A percentile compares a stretch with the other conserved stretches of the same genome.
These are phyloP conservation scores for Leishmania major DNA, from an alignment of 208 protist genomes.

Conservation along the genomic window DNA sequence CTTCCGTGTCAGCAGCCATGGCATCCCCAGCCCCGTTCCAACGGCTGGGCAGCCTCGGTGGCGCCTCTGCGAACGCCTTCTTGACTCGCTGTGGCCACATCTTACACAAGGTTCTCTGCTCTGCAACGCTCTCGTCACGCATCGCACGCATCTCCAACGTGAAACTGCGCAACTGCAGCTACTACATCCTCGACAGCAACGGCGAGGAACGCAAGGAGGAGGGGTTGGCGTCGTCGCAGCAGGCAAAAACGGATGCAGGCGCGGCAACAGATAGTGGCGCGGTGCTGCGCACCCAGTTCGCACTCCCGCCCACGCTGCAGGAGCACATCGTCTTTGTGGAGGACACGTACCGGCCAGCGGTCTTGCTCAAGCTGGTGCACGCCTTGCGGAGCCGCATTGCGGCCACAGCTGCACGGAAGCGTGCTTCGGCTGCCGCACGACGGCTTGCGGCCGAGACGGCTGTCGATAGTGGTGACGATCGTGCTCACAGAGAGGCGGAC, in stretches of 20 bases:
- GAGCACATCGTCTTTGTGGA: slow-evolving; percentile 88
- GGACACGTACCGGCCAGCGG: slow-evolving; percentile 80
- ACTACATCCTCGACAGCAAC: slow-evolving; percentile 79
- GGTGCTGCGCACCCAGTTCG: slow-evolving; percentile 63
- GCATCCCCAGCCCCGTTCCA: not conserved
- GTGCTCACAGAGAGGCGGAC: slow-evolving; percentile 15
- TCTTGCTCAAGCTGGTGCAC: slow-evolving; percentile 83
- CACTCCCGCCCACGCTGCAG: slow-evolving; percentile 82
- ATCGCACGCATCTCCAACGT: slow-evolving; percentile 84
- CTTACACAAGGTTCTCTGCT: slow-evolving; percentile 90
- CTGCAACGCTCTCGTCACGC: slow-evolving; percentile 88
- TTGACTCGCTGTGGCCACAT: not conserved
- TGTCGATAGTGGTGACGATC: slow-evolving; percentile 16
- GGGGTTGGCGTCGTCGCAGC: slow-evolving; percentile 3
- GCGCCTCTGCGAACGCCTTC: not conserved
- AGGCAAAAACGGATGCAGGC: not conserved
- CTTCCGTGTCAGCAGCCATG: not conserved
- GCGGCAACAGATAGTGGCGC: slow-evolving; percentile 1
- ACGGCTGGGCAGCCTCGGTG: slow-evolving; percentile 11
- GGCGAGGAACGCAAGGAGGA: slow-evolving; percentile 52
- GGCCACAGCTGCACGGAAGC: slow-evolving; percentile 5
- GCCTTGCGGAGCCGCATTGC: slow-evolving; percentile 41
- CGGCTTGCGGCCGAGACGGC: slow-evolving; percentile 13
- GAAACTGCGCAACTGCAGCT: slow-evolving; percentile 83
- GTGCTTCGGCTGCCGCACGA: not conserved